Conservation (phyloP, 2,329 filamentous ascomycete genomes). For the Colletotrichum neosansevieriae region DNA sequence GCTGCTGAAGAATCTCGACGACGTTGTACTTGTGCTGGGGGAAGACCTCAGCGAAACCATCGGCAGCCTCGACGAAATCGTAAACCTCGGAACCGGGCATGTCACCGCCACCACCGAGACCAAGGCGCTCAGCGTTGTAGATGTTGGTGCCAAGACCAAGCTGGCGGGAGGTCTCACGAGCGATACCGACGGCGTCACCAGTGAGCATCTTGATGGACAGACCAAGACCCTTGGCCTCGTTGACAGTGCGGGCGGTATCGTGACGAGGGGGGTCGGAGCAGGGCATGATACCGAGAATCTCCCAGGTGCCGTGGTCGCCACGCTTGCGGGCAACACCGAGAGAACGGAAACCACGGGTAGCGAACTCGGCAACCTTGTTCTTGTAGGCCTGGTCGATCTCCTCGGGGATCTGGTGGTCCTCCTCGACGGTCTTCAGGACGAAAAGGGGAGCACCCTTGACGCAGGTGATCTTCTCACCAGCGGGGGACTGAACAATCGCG, state of each 20-base stretch:
- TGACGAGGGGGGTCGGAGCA: constrained; percentile 92
- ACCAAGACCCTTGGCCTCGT: constrained; percentile 88
- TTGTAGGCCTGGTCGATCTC: constrained; percentile 87
- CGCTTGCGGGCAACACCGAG: constrained; percentile 94
- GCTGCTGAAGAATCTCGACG: constrained; percentile 92
- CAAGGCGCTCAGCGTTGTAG: constrained; percentile 92
- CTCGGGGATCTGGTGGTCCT: constrained; percentile 83
- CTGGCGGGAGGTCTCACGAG: constrained; percentile 90
- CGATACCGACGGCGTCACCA: constrained; percentile 93
- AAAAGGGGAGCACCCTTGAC: constrained; percentile 93
- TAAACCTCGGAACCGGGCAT: constrained; percentile 95
- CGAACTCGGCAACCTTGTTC: constrained; percentile 86
- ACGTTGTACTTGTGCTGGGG: constrained; percentile 96
- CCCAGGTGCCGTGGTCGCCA: constrained; percentile 79
- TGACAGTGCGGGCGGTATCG: constrained; percentile 90
- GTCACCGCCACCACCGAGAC: constrained; percentile 89
- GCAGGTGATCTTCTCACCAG: constrained; percentile 87
- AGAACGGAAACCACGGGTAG: constrained; percentile 92
- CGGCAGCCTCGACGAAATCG: constrained; percentile 94
- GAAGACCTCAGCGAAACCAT: constrained; percentile 95
- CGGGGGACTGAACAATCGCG: constrained; percentile 83
- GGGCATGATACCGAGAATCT: constrained; percentile 95
- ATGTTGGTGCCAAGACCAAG: constrained; percentile 93
- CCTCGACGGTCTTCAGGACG: constrained; percentile 87
- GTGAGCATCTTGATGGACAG: constrained; percentile 97